Evolutionary conservation across 495 filamentous ascomycete genomes (phyloP).

Genomic region (Cercophora samala): DNA sequence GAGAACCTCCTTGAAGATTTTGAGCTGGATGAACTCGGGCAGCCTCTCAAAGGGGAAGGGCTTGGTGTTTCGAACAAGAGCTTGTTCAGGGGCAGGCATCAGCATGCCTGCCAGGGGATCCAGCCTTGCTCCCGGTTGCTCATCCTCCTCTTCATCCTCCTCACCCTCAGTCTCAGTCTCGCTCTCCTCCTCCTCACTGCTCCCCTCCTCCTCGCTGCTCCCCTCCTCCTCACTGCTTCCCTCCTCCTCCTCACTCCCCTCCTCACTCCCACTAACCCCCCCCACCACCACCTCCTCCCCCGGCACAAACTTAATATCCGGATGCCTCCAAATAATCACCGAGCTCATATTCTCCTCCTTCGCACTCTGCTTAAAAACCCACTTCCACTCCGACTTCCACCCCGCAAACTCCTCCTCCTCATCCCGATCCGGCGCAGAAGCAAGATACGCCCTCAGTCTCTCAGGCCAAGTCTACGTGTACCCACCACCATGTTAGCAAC

Average conservation of each 20-base stretch:
- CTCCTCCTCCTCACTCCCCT: not conserved
- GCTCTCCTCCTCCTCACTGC: not conserved
- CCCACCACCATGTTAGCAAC: no score
- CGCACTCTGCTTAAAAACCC: constrained; percentile 24
- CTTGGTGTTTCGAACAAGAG: not conserved
- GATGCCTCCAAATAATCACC: constrained; percentile 23
- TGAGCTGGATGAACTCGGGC: constrained; percentile 28
- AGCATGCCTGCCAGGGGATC: no score
- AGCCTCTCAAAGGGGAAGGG: constrained; percentile 31
- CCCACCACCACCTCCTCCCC: not conserved
- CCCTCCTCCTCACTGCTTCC: not conserved
- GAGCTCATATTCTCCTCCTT: constrained; percentile 40
- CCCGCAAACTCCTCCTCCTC: not conserved
- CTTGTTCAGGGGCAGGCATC: not conserved
- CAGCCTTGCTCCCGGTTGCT: no score
- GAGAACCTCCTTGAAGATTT: constrained; percentile 33
- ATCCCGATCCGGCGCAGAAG: no score
- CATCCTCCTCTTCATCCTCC: no score
- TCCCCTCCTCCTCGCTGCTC: not conserved
- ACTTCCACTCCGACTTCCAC: not conserved
- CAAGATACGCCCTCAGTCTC: no score
- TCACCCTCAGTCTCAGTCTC: no score
- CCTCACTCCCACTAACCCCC: not conserved
- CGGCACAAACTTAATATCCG: constrained; percentile 22
- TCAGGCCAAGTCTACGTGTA: no score